These are phyloP conservation scores for Aleurites moluccanus DNA, from an alignment of 441 rosid species.

Conservation along the genomic window DNA sequence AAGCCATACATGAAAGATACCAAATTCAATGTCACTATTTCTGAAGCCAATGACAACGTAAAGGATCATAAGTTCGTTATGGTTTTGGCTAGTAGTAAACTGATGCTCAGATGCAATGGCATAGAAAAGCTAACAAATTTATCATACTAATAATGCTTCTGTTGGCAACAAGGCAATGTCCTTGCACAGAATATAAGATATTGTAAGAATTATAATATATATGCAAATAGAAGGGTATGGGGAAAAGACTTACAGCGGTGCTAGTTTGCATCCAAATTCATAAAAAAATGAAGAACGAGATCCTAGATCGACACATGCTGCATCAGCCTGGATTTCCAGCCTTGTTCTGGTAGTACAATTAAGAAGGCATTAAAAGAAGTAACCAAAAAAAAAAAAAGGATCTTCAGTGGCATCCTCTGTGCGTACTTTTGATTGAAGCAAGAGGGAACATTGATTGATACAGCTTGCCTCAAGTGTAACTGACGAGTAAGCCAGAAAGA, in stretches of 20 bases:
- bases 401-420: neutral
- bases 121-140: neutral
- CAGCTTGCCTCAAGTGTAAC: constrained; percentile 67
- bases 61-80: neutral
- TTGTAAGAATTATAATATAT: neutral
- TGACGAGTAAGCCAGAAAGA: constrained; percentile 92
- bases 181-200: too few relatives aligned
- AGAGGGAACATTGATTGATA: constrained; percentile 55
- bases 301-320: constrained; percentile 79
- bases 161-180: neutral
- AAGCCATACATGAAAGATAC: too few relatives aligned
- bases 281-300: constrained; percentile 73
- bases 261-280: constrained; percentile 84
- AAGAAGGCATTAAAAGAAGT: constrained; percentile 3
- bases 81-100: neutral
- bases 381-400: constrained; percentile 5
- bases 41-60: neutral
- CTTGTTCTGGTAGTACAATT: constrained; percentile 51
- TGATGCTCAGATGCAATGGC: neutral
- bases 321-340: constrained; percentile 92
- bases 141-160: neutral
- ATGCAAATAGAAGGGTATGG: neutral
- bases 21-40: neutral
- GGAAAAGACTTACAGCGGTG: constrained; percentile 62
- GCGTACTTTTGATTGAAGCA: constrained; percentile 76